Evolutionary conservation across 148 eudicot genomes (phyloP), one percentile per base, ranked within the genome.

Genomic region (Polygonum maritimum): DNA sequence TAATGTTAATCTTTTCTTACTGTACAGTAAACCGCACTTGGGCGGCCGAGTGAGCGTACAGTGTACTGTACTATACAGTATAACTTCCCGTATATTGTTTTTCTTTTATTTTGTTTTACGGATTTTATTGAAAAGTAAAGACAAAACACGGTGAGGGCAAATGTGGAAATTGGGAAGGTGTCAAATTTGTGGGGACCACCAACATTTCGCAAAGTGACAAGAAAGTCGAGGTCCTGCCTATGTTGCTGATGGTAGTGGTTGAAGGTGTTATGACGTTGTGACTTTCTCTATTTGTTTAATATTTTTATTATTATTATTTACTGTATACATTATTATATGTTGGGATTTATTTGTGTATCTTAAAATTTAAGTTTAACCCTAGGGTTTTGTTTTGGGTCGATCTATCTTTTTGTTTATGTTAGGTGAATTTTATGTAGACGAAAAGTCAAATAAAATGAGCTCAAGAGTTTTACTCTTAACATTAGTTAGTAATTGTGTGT

Each of bases 171-270:
- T 63, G 16, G 16, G 39, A 63, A n/a, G 69, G 39, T 57, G 63
- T 57, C 63, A 57, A 57, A 57, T 57, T 57, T 57, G 63, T 57
- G 0, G 63, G 63, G 63, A 21, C 63, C 31, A 19, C 13, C 1
- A 19, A 0, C 69, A 31, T 31, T 33, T 63, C 38, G 69, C 39
- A 33, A 63, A 2, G 11, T 14, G 69, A 63, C 69, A 63, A 63
- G 33, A 62, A 63, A 63, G 39, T 13, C 39, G 69, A 31, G 69
- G 40, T 63, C 69, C 35, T 63, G 69, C 40, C 69, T 63, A 63
- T 12, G 69, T 26, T 33, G 39, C 11, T 62, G 31, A 19, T 55
- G 60, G 26, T 55, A 26, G 60, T 55, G 21, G 63, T 57, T 33
- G 31, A 57, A 19, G 63, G 33, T 57, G 69, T 26, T 12, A 18